Base-by-base conservation (phyloP, 805 yeast genomes). In the Yarrowia hollandica region DNA sequence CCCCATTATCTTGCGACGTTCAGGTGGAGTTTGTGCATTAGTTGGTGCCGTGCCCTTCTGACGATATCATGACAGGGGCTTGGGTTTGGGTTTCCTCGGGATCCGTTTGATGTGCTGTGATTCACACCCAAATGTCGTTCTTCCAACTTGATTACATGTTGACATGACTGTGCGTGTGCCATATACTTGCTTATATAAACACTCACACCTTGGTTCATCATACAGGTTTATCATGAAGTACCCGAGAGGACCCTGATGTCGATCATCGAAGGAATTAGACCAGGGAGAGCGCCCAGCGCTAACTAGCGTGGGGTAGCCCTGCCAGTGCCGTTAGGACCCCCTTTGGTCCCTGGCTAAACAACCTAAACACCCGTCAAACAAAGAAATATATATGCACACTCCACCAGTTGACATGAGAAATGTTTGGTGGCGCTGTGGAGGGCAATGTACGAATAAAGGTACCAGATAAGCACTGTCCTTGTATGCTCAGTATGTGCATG, bases 1-100 rank as follows among this genome's bases (percentile, higher is more conserved):
- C 21, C 33, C 18, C 48, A 26, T 18, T 41, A 41, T 41, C 48
- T 41, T 16, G 33, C 8, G 15, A 22, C 52, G 3, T 6, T 18
- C 34, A 28, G 35, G 52, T 44, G 52, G 52, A 44, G 52, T 44
- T 34, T 18, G 35, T 44, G 52, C 52, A 44, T 19, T 44, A 44
- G 35, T 30, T 44, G 23, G 52, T 30, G 52, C 52, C 52, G 52
- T 44, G 52, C 52, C 6, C 34, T 28, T 30, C 25, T 44, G 26
- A 7, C 22, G 46, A 41, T 41, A 28, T 18, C 34, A 12, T 28
- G 50, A 42, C 35, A 44, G 52, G 35, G 35, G 52, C n/a, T 11
- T 19, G 52, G 52, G 52, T 42, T 42, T 42, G 35, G 52, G 52
- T 18, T 41, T 19, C n/a, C n/a, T 41, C 23, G 33, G 48, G 7